Percentiles rank a stretch among this genome's conserved stretches.
phyloP scores from a whole-genome alignment of 768 basidiomycete genomes.

The Coprinellus micaceus region DNA sequence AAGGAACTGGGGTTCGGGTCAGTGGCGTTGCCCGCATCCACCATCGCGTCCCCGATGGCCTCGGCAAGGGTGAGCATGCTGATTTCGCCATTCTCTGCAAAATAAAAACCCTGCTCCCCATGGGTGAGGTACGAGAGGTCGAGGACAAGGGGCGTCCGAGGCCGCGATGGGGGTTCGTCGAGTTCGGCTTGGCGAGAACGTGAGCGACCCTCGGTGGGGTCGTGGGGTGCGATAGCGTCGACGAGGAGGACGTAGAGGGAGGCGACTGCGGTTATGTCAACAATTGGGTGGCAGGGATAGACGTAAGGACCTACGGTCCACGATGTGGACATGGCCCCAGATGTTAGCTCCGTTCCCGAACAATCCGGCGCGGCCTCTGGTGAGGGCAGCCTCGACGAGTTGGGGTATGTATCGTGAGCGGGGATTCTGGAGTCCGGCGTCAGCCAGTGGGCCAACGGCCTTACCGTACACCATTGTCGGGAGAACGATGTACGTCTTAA shows the following conservation, averaged over 20 bases:
- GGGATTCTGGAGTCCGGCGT: constrained; percentile 45
- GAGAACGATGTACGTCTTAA: constrained; percentile 48
- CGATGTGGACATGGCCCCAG: constrained; percentile 54
- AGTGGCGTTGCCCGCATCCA: constrained; percentile 33
- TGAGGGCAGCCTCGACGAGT: constrained; percentile 37
- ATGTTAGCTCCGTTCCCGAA: constrained; percentile 51
- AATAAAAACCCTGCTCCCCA: constrained; percentile 45
- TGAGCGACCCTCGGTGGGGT: neutral
- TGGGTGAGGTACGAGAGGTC: constrained; percentile 31
- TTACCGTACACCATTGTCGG: constrained; percentile 54
- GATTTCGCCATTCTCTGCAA: constrained; percentile 48
- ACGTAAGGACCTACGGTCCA: constrained; percentile 39
- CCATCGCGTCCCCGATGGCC: constrained; percentile 37
- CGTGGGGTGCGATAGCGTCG: constrained; percentile 30
- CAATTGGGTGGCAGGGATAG: neutral
- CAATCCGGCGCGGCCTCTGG: constrained; percentile 44
- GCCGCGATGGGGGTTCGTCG: constrained; percentile 1
- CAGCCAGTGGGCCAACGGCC: constrained; percentile 44
- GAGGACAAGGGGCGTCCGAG: constrained; percentile 5
- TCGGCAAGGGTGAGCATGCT: constrained; percentile 30
- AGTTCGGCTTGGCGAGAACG: neutral
- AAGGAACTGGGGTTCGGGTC: constrained; percentile 43
- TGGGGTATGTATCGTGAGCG: constrained; percentile 49
- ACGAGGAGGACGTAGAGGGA: constrained; percentile 41
- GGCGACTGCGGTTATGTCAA: constrained; percentile 31